Base-by-base conservation (phyloP, 2,329 filamentous ascomycete genomes). In the Neofusicoccum umdonicola region DNA sequence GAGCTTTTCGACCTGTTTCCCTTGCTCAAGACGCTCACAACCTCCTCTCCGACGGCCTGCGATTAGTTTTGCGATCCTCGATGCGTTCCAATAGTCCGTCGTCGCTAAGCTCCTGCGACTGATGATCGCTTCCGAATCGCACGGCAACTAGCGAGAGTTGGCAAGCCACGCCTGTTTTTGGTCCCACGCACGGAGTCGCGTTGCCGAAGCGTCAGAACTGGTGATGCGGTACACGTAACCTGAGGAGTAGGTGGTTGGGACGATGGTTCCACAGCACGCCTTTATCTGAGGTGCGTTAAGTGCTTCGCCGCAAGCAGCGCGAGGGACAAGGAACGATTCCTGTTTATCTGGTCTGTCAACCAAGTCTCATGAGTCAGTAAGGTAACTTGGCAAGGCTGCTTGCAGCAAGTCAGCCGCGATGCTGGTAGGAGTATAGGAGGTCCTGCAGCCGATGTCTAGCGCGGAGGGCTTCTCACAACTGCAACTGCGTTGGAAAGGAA, bases 1-100 rank as follows among this genome's bases (percentile, higher is more conserved):
- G 19, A 57, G 19, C 13, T 27, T 17, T 35, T 45, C 19, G 19
- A n/a, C 44, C 6, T 12, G 5, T 15, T 11, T 35, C 39, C 31
- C 41, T 15, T 39, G 27, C 27, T 19, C 13, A 11, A 42, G 31
- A 13, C 27, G 11, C 27, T 35, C 13, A 35, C 22, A 7, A 39
- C 12, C 37, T 19, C 19, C 19, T 56, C 19, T 12, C 13, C 48
- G 34, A 17, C 13, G 19, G 22, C 41, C 4, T 31, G 8, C 41
- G 22, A 34, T 58, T 41, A 41, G 35, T 31, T 22, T 19, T 17
- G 31, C 22, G 19, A 44, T 60, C 12, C 56, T 60, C 56, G 41
- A 47, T 47, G n/a, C 42, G 42, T 47, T 34, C 42, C 56, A 60
- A 60, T 47, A 60, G 41, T 60, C 42, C 31, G 42, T 37, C n/a